Percentiles rank a stretch among this genome's conserved stretches.
Conservation (phyloP, 176 grass and related monocot genomes). For the Dendrocalamus sinicus region DNA sequence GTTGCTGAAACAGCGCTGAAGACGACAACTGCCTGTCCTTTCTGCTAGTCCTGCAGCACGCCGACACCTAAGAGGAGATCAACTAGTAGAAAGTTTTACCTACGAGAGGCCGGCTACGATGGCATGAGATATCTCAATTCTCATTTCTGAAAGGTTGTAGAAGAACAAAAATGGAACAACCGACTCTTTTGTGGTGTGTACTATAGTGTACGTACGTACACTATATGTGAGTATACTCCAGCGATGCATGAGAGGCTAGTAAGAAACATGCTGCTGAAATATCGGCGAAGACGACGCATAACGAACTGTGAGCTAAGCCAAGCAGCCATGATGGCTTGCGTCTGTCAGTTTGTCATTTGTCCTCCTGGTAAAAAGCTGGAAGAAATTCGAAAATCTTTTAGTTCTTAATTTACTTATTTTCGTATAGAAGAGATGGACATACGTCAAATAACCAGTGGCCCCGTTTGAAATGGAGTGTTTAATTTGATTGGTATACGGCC, state of each 20-base stretch:
- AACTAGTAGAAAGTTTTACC: background rate
- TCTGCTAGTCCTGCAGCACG: background rate
- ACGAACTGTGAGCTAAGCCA: slow-evolving; percentile 28
- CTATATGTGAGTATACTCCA: background rate
- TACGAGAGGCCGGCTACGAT: background rate
- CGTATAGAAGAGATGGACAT: too few species aligned
- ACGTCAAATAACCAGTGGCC: background rate
- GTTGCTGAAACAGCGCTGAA: background rate
- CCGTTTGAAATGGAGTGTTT: too few species aligned
- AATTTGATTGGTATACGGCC: too few species aligned
- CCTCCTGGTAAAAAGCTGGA: background rate
- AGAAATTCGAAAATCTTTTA: background rate
- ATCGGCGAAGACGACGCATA: slow-evolving; percentile 35
- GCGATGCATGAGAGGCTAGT: background rate
- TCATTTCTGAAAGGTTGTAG: background rate
- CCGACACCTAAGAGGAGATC: background rate
- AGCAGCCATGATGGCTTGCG: slow-evolving; percentile 32
- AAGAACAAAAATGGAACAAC: background rate
- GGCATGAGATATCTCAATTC: background rate
- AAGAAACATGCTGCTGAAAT: slow-evolving; percentile 20
- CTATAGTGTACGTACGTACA: background rate
- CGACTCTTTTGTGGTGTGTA: background rate
- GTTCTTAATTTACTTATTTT: background rate
- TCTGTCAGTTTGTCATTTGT: background rate
- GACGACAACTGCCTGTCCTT: background rate